Conservation (phyloP, 2,329 filamentous ascomycete genomes). For the Tothia fuscella region DNA sequence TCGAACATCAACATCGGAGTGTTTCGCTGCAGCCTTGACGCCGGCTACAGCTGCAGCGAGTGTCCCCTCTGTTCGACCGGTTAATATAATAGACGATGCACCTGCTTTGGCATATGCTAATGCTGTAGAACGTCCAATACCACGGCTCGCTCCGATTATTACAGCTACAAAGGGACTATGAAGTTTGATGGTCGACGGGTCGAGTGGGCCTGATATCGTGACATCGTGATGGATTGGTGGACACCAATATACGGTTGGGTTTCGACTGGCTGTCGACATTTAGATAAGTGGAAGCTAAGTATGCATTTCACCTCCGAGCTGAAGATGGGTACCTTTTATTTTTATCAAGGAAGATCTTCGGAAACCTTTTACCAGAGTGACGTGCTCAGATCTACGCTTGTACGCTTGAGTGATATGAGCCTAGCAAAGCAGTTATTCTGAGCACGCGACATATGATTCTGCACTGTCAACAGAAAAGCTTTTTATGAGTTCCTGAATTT, state of each 20-base stretch:
- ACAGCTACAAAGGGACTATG: background rate
- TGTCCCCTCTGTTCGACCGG: background rate
- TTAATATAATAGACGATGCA: background rate
- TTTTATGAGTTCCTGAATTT: too few relatives aligned
- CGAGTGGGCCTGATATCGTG: background rate
- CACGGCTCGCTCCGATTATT: background rate
- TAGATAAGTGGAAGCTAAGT: too few relatives aligned
- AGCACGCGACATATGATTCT: too few relatives aligned
- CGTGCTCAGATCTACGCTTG: too few relatives aligned
- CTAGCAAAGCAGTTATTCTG: too few relatives aligned
- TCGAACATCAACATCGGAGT: background rate
- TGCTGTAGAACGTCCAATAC: background rate
- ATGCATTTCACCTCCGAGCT: too few relatives aligned
- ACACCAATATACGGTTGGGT: slow-evolving; percentile 1
- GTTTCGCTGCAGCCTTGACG: background rate
- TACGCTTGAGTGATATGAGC: too few relatives aligned
- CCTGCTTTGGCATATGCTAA: slow-evolving; percentile 1
- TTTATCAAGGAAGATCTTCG: too few relatives aligned
- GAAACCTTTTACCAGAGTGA: too few relatives aligned
- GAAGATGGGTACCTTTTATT: too few relatives aligned
- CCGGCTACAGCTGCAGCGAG: background rate
- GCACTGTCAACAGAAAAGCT: too few relatives aligned
- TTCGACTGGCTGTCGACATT: background rate
- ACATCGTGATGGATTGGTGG: slow-evolving; percentile 1
- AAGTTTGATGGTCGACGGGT: background rate